Conservation (phyloP, 73 alveolate genomes). For the Uronychia binucleata region DNA sequence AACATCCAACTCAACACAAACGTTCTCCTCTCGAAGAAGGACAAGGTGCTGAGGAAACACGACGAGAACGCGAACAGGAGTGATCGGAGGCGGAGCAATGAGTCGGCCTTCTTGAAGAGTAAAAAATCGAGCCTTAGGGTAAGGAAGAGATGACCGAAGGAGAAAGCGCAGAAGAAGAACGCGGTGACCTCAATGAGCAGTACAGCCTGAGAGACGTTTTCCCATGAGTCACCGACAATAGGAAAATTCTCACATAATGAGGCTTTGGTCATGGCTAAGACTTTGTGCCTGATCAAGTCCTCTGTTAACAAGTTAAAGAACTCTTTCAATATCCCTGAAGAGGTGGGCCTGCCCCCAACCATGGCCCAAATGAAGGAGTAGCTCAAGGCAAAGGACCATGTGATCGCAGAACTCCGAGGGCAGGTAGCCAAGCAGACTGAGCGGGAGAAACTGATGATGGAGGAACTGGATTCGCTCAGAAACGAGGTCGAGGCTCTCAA, state of each 20-base stretch:
- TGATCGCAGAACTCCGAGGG: no score
- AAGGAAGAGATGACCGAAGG: background rate
- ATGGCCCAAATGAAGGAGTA: no score
- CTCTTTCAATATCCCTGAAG: background rate
- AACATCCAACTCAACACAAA: background rate
- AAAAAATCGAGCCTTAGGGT: background rate
- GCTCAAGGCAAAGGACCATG: no score
- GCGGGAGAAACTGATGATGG: no score
- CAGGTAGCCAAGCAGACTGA: no score
- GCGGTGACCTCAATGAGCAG: background rate
- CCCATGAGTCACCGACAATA: background rate
- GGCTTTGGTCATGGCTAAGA: background rate
- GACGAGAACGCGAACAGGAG: background rate
- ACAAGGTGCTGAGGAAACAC: background rate
- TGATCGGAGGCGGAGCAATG: background rate
- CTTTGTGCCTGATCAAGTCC: background rate
- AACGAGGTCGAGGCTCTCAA: no score
- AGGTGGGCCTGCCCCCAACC: no score
- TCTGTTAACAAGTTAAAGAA: background rate
- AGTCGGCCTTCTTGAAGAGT: background rate
- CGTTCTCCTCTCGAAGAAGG: background rate
- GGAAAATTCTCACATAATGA: background rate
- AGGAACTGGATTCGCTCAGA: no score
- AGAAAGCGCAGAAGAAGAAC: background rate
- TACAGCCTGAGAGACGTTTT: background rate